Conservation (phyloP, 1,284 basidiomycete genomes). For the Cerioporus squamosus region DNA sequence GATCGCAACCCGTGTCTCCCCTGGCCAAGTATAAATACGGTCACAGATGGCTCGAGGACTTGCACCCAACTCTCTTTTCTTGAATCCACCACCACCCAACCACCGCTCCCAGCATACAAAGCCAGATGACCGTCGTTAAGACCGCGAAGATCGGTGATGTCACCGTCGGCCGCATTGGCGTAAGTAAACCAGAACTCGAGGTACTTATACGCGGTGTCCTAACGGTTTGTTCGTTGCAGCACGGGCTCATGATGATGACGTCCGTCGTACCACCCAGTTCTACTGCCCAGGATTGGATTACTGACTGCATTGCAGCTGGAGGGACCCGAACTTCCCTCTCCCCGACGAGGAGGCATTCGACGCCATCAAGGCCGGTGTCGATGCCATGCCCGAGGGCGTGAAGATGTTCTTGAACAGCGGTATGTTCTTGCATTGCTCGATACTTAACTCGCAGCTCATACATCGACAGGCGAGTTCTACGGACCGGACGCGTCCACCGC, state of each 20-base stretch:
- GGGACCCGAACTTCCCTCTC: conserved; percentile 33
- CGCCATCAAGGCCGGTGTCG: conserved; percentile 65
- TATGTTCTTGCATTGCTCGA: no score
- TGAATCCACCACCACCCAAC: background rate
- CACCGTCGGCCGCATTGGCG: conserved; percentile 5
- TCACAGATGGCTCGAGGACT: no score
- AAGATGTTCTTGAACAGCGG: conserved; percentile 56
- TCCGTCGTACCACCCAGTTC: conserved; percentile 30
- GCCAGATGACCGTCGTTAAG: background rate
- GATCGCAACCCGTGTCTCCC: no score
- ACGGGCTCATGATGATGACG: conserved; percentile 57
- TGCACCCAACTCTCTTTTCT: background rate
- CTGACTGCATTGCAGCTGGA: conserved; percentile 33
- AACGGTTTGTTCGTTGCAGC: conserved; percentile 21
- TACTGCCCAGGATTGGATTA: background rate
- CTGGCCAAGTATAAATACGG: no score
- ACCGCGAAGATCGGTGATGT: conserved; percentile 7
- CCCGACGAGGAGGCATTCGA: conserved; percentile 62
- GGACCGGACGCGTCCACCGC: conserved; percentile 38
- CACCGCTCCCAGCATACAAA: background rate
- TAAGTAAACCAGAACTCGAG: background rate
- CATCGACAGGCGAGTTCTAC: conserved; percentile 46
- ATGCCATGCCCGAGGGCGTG: conserved; percentile 48
- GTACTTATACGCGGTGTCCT: background rate
- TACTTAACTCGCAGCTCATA: background rate